A percentile compares a stretch with the other conserved stretches of the same genome.
phyloP scores from a whole-genome alignment of 805 yeast genomes.

The Dipodascopsis uninucleata region DNA sequence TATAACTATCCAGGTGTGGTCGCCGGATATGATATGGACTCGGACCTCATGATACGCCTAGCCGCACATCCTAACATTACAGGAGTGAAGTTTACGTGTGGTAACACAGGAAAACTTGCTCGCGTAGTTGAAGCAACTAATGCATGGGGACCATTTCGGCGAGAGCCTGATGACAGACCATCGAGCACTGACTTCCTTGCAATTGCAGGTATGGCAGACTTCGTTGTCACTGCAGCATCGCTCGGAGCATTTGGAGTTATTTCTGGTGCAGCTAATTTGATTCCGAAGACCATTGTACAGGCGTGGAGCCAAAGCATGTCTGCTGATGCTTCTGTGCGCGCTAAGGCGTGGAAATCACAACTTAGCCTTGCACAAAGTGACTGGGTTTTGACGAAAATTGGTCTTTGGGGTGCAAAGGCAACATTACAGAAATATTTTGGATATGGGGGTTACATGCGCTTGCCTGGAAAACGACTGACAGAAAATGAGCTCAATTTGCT shows the following conservation, averaged over 20 bases:
- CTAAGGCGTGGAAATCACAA: slow-evolving; percentile 45
- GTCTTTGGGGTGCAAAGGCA: slow-evolving; percentile 19
- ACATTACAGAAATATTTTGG: slow-evolving; percentile 9
- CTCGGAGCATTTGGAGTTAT: slow-evolving; percentile 50
- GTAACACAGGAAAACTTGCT: slow-evolving; percentile 47
- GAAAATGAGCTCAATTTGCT: no score
- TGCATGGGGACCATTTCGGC: slow-evolving; percentile 36
- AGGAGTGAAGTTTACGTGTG: slow-evolving; percentile 44
- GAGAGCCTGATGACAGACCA: no score
- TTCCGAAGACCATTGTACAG: slow-evolving; percentile 47
- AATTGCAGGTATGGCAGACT: slow-evolving; percentile 51
- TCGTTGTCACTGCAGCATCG: slow-evolving; percentile 45
- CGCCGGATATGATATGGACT: slow-evolving; percentile 40
- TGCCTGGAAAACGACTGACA: slow-evolving; percentile 4
- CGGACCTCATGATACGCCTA: slow-evolving; percentile 41
- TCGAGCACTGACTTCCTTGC: slow-evolving; percentile 34
- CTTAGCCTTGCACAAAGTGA: slow-evolving; percentile 44
- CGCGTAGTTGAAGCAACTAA: slow-evolving; percentile 44
- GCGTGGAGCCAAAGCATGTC: slow-evolving; percentile 34
- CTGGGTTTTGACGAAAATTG: slow-evolving; percentile 28
- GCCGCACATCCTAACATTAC: slow-evolving; percentile 44
- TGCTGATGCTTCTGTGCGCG: slow-evolving; percentile 40
- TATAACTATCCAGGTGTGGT: slow-evolving; percentile 50
- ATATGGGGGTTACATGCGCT: slow-evolving; percentile 11
- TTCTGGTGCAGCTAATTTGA: slow-evolving; percentile 51